Percentiles rank a stretch among this genome's conserved stretches.
Evolutionary conservation across 176 grass and related monocot genomes (phyloP).

Genomic region (Zoysia japonica): DNA sequence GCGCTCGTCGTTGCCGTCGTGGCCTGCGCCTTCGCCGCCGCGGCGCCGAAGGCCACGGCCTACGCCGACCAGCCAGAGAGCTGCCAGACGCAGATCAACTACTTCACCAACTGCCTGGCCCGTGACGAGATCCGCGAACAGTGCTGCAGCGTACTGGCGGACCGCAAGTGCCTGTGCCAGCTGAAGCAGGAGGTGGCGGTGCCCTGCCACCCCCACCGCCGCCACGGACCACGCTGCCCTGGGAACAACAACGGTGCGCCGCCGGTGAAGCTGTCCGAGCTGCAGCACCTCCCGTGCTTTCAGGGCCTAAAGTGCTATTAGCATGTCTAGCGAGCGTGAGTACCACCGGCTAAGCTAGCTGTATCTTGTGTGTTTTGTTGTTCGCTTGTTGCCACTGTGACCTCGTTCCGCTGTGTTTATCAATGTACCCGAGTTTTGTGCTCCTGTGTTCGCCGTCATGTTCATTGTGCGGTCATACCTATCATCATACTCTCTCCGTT

Average conservation of each 20-base stretch:
- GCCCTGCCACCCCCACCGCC: neutral
- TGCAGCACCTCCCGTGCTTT: constrained; percentile 16
- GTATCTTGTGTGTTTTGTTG: neutral
- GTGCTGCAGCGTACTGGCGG: constrained; percentile 15
- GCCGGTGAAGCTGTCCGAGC: constrained; percentile 9
- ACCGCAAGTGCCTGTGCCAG: constrained; percentile 5
- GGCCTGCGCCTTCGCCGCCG: neutral
- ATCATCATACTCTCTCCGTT: too few species aligned
- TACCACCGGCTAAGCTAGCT: neutral
- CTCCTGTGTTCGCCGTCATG: too few species aligned
- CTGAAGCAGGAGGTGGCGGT: constrained; percentile 16
- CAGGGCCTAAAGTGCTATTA: constrained; percentile 7
- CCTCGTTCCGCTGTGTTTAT: neutral
- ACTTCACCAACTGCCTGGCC: constrained; percentile 33
- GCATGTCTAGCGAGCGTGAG: neutral
- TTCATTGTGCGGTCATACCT: too few species aligned
- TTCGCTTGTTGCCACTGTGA: neutral
- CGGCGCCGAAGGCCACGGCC: neutral
- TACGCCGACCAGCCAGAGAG: neutral
- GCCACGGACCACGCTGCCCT: neutral
- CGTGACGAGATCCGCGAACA: neutral
- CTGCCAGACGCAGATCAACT: neutral
- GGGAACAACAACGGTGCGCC: neutral
- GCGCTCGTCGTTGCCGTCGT: neutral
- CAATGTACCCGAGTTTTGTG: neutral